Base-by-base conservation (phyloP, 805 yeast species). In the Wickerhamiella lipophila region DNA sequence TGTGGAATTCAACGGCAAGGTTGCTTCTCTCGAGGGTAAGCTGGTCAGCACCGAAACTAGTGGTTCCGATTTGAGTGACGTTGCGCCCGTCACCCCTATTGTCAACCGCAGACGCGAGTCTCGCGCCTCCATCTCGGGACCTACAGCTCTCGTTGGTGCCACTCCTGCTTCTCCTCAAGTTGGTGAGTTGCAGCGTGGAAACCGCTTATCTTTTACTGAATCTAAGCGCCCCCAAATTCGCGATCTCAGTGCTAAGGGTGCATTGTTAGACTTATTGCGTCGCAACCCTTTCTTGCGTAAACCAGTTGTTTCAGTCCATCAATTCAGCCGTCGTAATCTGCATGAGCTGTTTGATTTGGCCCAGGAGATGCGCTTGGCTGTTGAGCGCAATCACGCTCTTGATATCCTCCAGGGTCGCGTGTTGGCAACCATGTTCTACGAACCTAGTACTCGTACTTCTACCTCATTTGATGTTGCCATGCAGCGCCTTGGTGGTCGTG, bases 401-500 rank as follows among this genome's bases (percentile, higher is more conserved):
- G 96, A 89, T 66, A 68, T 92, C 53, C 76, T 92, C 70, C 77
- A 81, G 66, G 95, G 97, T 52, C 80, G 94, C 60, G 79, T 92
- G 49, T 73, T 92, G 61, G 85, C 96, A 43, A 94, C 97, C 9
- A 81, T 92, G 73, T 92, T 92, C 73, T 92, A 87, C 67, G 99
- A 92, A 72, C 98, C 99, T 58, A 86, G 96, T 5, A 94, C 99
- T 35, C 78, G 99, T 70, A 92, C 99, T 29, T 78, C 94, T 16
- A 79, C 96, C 19, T 92, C 97, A 1, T 94, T 94, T 65, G 95
- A 92, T 66, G 96, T 96, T 59, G 99, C 99, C 52, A 92, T 92
- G 98, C 97, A 92, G 74, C 83, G 99, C 71, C 75, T 92, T 60
- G 99, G 99, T 66, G 99, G 99, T 64, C 79, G 95, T 68, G 95